Conservation (phyloP, 441 rosid genomes). For the Pelargonium myrrhifolium region DNA sequence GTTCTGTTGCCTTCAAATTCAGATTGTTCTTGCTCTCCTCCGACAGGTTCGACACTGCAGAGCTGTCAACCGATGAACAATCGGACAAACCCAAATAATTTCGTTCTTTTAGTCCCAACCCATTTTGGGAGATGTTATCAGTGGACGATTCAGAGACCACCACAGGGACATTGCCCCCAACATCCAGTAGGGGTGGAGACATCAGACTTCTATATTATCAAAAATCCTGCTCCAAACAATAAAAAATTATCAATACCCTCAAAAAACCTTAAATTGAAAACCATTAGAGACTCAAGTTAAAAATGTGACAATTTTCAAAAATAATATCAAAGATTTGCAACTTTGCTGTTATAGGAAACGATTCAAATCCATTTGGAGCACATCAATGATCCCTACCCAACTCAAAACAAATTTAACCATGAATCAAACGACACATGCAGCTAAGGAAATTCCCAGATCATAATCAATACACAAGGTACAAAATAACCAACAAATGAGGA, state of each 20-base stretch:
- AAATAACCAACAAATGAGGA: too few species aligned
- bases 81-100: conserved; percentile 57
- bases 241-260: not conserved
- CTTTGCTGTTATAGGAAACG: too few species aligned
- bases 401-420: too few species aligned
- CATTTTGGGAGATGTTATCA: conserved; percentile 34
- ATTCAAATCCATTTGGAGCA: too few species aligned
- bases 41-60: conserved; percentile 34
- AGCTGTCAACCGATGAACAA: conserved; percentile 55
- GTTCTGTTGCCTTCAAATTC: conserved; percentile 76
- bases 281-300: too few species aligned
- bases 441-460: too few species aligned
- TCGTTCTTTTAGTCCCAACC: conserved; percentile 38
- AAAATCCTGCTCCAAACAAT: conserved; percentile 20
- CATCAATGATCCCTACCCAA: too few species aligned
- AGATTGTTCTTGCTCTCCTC: conserved; percentile 39
- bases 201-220: conserved; percentile 28
- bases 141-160: conserved; percentile 32
- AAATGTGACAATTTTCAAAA: too few species aligned
- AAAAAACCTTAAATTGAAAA: too few species aligned
- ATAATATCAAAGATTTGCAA: too few species aligned
- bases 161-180: conserved; percentile 37
- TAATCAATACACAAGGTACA: too few species aligned
- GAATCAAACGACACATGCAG: too few species aligned
- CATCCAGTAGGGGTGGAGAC: conserved; percentile 45